Evolutionary conservation across 1,139 yeast genomes (phyloP), one percentile per base, ranked within the genome.

Genomic region (Suhomyces taliae): DNA sequence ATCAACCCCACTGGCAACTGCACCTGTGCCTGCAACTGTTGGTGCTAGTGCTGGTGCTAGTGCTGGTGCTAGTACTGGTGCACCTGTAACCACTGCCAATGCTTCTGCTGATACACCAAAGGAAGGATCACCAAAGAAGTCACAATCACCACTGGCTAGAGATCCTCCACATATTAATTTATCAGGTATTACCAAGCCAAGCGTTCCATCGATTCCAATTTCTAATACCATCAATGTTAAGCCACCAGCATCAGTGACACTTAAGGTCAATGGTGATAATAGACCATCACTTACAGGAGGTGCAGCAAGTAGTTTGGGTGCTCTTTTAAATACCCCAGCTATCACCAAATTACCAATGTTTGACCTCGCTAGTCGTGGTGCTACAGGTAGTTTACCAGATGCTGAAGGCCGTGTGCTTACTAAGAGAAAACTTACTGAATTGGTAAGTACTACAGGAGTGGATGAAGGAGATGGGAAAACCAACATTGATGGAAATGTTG

Each of bases 401-500:
- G 71, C 70, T 43, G 85, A 87, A 7, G 96, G 91, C 48, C 75
- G 97, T 27, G 95, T 91, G 3, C 74, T 93, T 58, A 87, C 95
- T 33, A 93, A 93, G 65, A 76, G 99, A 45, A 93, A 93, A 62
- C 74, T 93, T 51, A 79, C 88, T 47, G 99, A 93, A 61, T 74
- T 93, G 51, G 95, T 93, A 7, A 83, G 85, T 56, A 81, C 88
- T 4, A 88, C 90, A 8, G 90, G 91, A 7, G 81, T 85, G 4
- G 91, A 87, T 63, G 90, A 87, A 64, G 91, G 93, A 29, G 95
- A 89, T 58, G 90, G 95, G 4, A 93, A 89, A 58, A 87, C 95
- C 8, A 80, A 81, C n/a, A 86, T 93, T 47, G 98, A 91, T 63
- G 97, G 97, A 31, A 97, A 93, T 65, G 98, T 91, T 12, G 98